Evolutionary conservation across 2,329 filamentous ascomycete species (phyloP).

Genomic region (Beauveria brongniartii): DNA sequence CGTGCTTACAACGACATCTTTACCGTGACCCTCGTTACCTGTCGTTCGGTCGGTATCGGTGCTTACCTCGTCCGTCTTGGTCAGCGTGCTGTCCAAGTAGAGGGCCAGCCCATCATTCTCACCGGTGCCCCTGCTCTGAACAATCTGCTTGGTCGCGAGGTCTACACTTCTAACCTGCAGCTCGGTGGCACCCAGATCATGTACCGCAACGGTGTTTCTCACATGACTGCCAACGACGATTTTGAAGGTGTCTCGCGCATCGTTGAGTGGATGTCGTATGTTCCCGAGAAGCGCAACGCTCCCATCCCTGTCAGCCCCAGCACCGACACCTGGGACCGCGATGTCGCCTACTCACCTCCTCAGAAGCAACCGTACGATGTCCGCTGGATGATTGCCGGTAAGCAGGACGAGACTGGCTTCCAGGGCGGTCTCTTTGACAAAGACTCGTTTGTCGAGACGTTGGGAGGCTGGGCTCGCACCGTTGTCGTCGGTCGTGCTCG

Average conservation of each 20-base stretch:
- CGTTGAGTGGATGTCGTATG: slow-evolving; percentile 94
- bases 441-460: slow-evolving; percentile 91
- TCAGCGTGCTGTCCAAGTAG: slow-evolving; percentile 96
- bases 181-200: slow-evolving; percentile 99
- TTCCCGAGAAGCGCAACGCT: slow-evolving; percentile 89
- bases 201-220: slow-evolving; percentile 99
- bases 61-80: slow-evolving; percentile 97
- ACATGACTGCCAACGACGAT: slow-evolving; percentile 96
- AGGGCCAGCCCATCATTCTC: slow-evolving; percentile 97
- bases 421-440: slow-evolving; percentile 90
- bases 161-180: slow-evolving; percentile 98
- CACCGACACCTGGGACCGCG: slow-evolving; percentile 84
- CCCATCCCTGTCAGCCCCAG: slow-evolving; percentile 88
- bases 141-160: slow-evolving; percentile 94
- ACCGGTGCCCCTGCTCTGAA: slow-evolving; percentile 96
- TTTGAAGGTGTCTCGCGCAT: slow-evolving; percentile 98
- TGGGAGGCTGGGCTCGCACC: slow-evolving; percentile 94
- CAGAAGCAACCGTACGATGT: slow-evolving; percentile 87
- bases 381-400: slow-evolving; percentile 82
- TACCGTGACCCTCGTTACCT: slow-evolving; percentile 94
- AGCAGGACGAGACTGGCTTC: slow-evolving; percentile 71
- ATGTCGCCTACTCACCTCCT: slow-evolving; percentile 74
- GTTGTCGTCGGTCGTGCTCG: slow-evolving; percentile 95
- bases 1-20: slow-evolving; percentile 98
- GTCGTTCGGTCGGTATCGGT: slow-evolving; percentile 97